Conservation (phyloP, 179 eudicot genomes). For the Nepenthes alata region DNA sequence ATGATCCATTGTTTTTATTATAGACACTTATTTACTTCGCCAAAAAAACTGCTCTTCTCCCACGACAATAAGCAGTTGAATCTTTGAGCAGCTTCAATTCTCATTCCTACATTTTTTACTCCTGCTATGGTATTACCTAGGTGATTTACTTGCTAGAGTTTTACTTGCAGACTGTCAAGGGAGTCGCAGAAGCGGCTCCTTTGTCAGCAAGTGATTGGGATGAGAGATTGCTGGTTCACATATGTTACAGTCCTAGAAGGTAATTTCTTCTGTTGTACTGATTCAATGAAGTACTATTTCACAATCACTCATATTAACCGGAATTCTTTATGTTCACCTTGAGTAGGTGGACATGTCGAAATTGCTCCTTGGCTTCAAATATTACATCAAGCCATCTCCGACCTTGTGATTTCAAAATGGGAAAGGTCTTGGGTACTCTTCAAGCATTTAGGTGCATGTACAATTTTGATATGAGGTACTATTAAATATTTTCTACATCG, state of each 20-base stretch:
- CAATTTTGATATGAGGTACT: constrained; percentile 63
- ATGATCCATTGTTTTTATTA: background rate
- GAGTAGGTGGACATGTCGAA: constrained; percentile 81
- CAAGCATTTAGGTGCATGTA: constrained; percentile 68
- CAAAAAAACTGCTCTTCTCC: too few species aligned
- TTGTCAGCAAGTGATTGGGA: constrained; percentile 31
- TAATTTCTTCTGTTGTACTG: constrained; percentile 11
- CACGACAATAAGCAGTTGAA: too few species aligned
- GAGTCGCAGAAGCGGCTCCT: constrained; percentile 69
- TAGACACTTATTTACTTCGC: too few species aligned
- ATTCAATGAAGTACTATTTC: background rate
- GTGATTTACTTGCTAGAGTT: background rate
- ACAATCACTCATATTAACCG: background rate
- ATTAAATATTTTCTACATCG: too few species aligned
- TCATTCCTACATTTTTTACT: too few species aligned
- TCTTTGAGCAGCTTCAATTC: background rate
- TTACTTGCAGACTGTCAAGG: constrained; percentile 54
- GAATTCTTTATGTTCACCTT: background rate
- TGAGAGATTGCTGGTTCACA: constrained; percentile 75
- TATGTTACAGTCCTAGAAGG: constrained; percentile 91
- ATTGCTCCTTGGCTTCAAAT: constrained; percentile 62
- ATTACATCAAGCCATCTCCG: constrained; percentile 72
- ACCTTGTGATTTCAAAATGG: constrained; percentile 93
- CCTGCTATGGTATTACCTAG: background rate
- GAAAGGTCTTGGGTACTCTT: constrained; percentile 57